Percentiles rank a stretch among this genome's conserved stretches.
Evolutionary conservation across 1,284 basidiomycete species (phyloP).

Genomic region (Peniophora sp.): DNA sequence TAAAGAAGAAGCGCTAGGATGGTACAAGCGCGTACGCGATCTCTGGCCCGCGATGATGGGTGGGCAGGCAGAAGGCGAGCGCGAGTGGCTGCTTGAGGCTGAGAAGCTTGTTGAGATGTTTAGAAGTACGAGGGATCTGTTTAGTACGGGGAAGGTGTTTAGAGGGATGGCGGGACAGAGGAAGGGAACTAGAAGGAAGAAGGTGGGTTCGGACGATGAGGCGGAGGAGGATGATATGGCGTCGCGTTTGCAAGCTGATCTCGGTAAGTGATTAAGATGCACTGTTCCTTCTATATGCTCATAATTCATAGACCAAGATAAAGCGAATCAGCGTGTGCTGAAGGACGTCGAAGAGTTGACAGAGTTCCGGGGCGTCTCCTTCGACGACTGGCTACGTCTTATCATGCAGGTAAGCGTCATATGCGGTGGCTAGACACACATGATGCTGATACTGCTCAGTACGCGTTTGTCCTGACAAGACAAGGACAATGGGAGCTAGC

Average conservation of each 20-base stretch:
- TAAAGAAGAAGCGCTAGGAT: slow-evolving; percentile 49
- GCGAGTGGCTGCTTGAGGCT: slow-evolving; percentile 78
- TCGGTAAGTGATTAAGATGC: slow-evolving; percentile 39
- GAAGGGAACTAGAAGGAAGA: slow-evolving; percentile 22
- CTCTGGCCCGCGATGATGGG: slow-evolving; percentile 34
- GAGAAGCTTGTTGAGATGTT: slow-evolving; percentile 85
- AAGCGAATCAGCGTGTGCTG: slow-evolving; percentile 22
- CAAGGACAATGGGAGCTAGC: slow-evolving; percentile 61
- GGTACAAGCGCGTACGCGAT: slow-evolving; percentile 41
- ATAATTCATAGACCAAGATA: slow-evolving; percentile 37
- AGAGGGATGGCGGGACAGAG: slow-evolving; percentile 59
- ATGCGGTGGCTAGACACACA: background rate
- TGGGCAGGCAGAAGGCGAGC: slow-evolving; percentile 33
- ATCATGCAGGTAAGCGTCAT: slow-evolving; percentile 67
- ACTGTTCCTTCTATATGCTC: background rate
- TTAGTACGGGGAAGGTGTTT: slow-evolving; percentile 72
- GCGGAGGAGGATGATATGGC: slow-evolving; percentile 49
- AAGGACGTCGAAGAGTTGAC: slow-evolving; percentile 33
- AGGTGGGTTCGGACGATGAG: slow-evolving; percentile 54
- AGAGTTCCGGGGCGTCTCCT: slow-evolving; percentile 75
- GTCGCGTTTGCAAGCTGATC: slow-evolving; percentile 64
- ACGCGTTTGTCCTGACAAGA: slow-evolving; percentile 74
- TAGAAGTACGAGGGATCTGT: slow-evolving; percentile 78
- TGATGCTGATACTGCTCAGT: slow-evolving; percentile 39
- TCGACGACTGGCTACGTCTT: slow-evolving; percentile 81